Evolutionary conservation across 768 basidiomycete genomes (phyloP).

Genomic region (Hygrophorus russula): DNA sequence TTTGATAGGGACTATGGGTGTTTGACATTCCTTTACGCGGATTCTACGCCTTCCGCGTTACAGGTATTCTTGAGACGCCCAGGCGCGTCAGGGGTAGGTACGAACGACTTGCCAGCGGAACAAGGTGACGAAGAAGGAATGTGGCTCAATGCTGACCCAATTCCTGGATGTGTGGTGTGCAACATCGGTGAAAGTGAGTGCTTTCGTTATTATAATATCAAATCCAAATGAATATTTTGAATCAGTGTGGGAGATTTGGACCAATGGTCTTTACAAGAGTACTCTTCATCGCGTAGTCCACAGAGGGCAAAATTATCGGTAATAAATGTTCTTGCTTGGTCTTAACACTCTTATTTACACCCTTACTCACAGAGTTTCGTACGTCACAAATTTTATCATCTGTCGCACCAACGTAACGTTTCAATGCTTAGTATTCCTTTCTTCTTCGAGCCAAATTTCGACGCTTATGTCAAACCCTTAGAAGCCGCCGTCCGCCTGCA

Average conservation of each 20-base stretch:
- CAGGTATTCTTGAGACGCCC: constrained; percentile 62
- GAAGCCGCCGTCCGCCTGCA: constrained; percentile 42
- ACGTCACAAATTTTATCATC: constrained; percentile 17
- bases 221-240: background rate
- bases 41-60: constrained; percentile 67
- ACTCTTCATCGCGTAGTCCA: constrained; percentile 90
- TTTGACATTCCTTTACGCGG: constrained; percentile 80
- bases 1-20: constrained; percentile 76
- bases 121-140: constrained; percentile 45
- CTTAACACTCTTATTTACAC: background rate
- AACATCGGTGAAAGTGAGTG: constrained; percentile 84
- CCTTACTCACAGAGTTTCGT: constrained; percentile 51
- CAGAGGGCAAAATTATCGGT: constrained; percentile 57
- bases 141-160: constrained; percentile 83
- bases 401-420: constrained; percentile 2
- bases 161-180: constrained; percentile 75
- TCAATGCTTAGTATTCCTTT: constrained; percentile 58
- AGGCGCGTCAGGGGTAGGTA: constrained; percentile 17
- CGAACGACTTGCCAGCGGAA: constrained; percentile 33
- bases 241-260: constrained; percentile 89
- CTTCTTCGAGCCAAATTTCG: constrained; percentile 89
- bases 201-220: background rate
- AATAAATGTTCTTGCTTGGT: constrained; percentile 18
- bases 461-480: constrained; percentile 57
- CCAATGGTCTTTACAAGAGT: constrained; percentile 70